Percentiles rank a stretch among this genome's conserved stretches.
phyloP scores from a whole-genome alignment of 345 rosid genomes.

The Nasturtium officinale region DNA sequence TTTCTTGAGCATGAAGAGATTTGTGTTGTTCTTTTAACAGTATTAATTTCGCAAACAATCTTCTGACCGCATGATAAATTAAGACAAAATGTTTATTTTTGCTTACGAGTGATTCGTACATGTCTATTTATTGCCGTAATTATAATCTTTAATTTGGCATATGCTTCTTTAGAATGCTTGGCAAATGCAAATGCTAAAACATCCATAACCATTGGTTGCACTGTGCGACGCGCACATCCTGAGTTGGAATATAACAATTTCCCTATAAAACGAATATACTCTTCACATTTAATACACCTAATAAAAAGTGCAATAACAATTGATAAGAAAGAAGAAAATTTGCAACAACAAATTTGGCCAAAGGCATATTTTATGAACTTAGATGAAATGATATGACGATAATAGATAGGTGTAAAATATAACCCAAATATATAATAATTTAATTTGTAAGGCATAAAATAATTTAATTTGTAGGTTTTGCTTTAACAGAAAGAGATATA shows the following conservation, averaged over 20 bases:
- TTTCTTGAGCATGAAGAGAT: background rate
- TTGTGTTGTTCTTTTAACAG: background rate
- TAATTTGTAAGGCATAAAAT: too few species aligned
- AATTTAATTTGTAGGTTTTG: background rate
- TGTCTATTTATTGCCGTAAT: conserved; percentile 1
- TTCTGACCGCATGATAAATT: background rate
- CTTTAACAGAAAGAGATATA: background rate
- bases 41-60: background rate
- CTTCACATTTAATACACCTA: background rate
- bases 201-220: conserved; percentile 11
- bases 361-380: background rate
- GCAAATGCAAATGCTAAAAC: background rate
- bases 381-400: background rate
- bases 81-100: background rate
- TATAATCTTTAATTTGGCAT: background rate
- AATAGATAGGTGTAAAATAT: background rate
- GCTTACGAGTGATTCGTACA: background rate
- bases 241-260: background rate
- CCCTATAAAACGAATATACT: conserved; percentile 8
- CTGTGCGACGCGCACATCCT: background rate
- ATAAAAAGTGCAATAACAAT: background rate
- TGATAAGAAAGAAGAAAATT: background rate
- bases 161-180: background rate
- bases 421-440: background rate
- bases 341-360: background rate